Base-by-base conservation (phyloP, 2,329 filamentous ascomycete genomes). In the Penicillium griseofulvum region DNA sequence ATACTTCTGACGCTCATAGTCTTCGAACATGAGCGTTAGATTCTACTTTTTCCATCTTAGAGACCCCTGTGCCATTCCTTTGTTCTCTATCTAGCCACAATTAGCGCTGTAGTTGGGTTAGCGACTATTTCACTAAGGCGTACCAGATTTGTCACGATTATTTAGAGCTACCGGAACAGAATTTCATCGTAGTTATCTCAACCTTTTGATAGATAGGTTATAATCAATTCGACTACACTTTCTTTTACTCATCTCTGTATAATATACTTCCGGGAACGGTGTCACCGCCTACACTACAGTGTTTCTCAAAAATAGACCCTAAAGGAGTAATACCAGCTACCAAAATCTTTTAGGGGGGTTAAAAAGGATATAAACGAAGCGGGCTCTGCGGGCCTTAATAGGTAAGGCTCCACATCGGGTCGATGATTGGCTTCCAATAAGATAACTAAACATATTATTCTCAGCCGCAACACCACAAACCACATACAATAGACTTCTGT, bases 1-100 rank as follows among this genome's bases (percentile, higher is more conserved):
- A 45, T 45, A 8, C 42, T 2, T 1, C 1, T 1, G 4, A 10
- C 1, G 19, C 39, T 29, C 38, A 65, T 60, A 19, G 55, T 10
- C 61, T 65, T 64, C 34, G 41, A 54, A 58, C 36, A 48, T 60
- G n/a, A 56, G 38, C 31, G 28, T 54, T 17, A 45, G 43, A 49
- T 57, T 52, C 38, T 52, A 49, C 49, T 55, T 46, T 54, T 46
- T 10, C 38, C 7, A 53, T 49, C 38, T 56, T 56, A 1, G 33
- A 48, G 49, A 4, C 39, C 33, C 49, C 8, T 49, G 10, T 3
- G 5, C 17, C 1, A 19, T 45, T 22, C 2, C 11, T 53, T 53
- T 48, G 0, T 46, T 53, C 34, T 53, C 24, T 43, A 49, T 29
- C 44, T 52, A 3, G 42, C 14, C 24, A 49, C 31, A 38, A 3